These are phyloP conservation scores for Conticribra weissflogii DNA, from an alignment of 108 stramenopile species.

Conservation along the genomic window DNA sequence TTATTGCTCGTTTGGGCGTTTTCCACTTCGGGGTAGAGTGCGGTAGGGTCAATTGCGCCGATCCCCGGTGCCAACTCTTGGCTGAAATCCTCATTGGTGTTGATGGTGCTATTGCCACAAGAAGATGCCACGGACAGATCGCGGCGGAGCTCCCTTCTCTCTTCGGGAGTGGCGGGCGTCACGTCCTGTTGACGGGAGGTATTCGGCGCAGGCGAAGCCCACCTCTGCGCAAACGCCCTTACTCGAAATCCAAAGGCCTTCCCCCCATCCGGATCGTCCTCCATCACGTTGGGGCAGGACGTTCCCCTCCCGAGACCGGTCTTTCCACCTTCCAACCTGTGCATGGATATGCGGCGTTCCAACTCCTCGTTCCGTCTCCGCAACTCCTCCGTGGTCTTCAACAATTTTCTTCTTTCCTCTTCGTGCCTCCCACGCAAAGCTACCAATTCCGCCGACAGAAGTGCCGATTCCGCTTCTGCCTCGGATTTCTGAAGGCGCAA, in stretches of 20 bases:
- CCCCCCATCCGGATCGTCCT: conserved; percentile 8
- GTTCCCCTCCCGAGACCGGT: conserved; percentile 8
- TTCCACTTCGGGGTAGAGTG: not conserved
- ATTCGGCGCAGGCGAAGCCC: conserved; percentile 24
- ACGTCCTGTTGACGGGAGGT: not conserved
- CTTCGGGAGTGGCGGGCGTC: not conserved
- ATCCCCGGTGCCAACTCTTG: conserved; percentile 6
- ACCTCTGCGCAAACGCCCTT: conserved; percentile 37
- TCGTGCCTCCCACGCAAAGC: conserved; percentile 47
- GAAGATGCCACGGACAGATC: not conserved
- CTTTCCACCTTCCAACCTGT: conserved; percentile 23
- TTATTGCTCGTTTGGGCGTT: not conserved
- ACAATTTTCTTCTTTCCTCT: conserved; percentile 37
- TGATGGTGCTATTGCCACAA: conserved; percentile 15
- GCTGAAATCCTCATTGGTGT: conserved; percentile 17
- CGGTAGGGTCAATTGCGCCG: not conserved
- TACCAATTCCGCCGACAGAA: conserved; percentile 33
- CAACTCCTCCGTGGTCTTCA: conserved; percentile 29
- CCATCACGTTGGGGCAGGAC: conserved; percentile 16
- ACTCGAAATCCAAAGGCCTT: conserved; percentile 31
- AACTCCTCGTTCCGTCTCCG: conserved; percentile 42
- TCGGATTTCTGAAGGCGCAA: conserved; percentile 26
- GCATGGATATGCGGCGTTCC: conserved; percentile 28
- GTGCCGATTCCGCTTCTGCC: conserved; percentile 25
- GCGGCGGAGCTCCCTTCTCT: not conserved